These are phyloP conservation scores for Wickerhamomyces queroliae DNA, from an alignment of 805 yeast genomes.

Conservation along the genomic window DNA sequence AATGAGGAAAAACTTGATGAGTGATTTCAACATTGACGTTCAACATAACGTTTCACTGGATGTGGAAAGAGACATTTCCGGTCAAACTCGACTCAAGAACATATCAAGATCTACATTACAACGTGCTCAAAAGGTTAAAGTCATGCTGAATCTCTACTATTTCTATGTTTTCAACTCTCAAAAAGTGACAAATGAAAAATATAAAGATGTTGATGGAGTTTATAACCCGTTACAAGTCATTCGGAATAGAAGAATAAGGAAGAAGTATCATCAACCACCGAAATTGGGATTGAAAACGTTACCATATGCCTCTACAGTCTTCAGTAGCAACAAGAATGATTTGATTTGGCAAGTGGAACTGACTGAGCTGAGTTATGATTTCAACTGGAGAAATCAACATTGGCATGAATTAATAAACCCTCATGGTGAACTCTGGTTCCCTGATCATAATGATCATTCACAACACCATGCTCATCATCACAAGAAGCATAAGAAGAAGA, in stretches of 20 bases:
- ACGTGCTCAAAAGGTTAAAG: slow-evolving; percentile 45
- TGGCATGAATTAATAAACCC: slow-evolving; percentile 45
- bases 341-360: slow-evolving; percentile 62
- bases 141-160: slow-evolving; percentile 25
- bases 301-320: slow-evolving; percentile 62
- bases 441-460: slow-evolving; percentile 12
- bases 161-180: slow-evolving; percentile 18
- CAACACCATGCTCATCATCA: slow-evolving; percentile 6
- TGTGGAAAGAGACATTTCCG: slow-evolving; percentile 12
- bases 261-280: slow-evolving; percentile 43
- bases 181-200: slow-evolving; percentile 10
- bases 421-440: slow-evolving; percentile 49
- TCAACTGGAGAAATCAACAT: slow-evolving; percentile 50
- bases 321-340: slow-evolving; percentile 41
- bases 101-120: slow-evolving; percentile 31
- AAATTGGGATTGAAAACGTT: slow-evolving; percentile 39
- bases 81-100: slow-evolving; percentile 13
- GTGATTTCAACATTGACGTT: slow-evolving; percentile 35
- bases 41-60: slow-evolving; percentile 12
- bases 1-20: slow-evolving; percentile 34
- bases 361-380: slow-evolving; percentile 51
- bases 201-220: slow-evolving; percentile 51
- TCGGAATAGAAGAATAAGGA: slow-evolving; percentile 59
- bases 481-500: not conserved
- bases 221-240: slow-evolving; percentile 84